Evolutionary conservation across 352 stramenopile genomes (phyloP), one percentile per base, ranked within the genome.

Genomic region (Phytophthora podocarpi): DNA sequence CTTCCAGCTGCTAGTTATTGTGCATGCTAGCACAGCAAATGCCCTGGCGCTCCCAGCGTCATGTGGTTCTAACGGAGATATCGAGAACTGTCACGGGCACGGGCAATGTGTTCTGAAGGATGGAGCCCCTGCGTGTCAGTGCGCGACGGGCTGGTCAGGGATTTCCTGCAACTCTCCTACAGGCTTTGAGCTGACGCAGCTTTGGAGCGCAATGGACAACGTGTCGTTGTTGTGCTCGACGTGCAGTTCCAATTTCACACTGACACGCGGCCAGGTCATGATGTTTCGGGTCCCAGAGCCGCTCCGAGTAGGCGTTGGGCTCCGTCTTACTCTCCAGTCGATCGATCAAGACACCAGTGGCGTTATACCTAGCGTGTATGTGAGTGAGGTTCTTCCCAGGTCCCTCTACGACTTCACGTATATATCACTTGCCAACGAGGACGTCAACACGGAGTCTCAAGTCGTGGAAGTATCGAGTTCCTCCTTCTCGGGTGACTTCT

Each of bases 381-480:
- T 92, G 40, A 88, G 82, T 40, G 80, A 91, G 52, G 68, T 79
- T 23, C 61, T 85, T 21, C 84, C 84, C 5, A 70, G 81, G n/a
- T 90, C 79, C 3, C 64, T 94, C 13, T 89, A 89, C 42, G 85
- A 94, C 53, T 92, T 92, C 53, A 78, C 70, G 4, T 71, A 82
- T 49, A 85, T 94, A 20, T 89, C 78, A 5, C 10, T 66, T 26
- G 59, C 72, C 6, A 64, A 37, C 3, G 71, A 60, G 21, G 51
- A 64, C 15, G 30, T 35, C 63, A 53, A 31, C 42, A 60, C 13
- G 7, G 32, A 21, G 1, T 28, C 34, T 12, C 72, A 90, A 64
- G 66, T 72, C 4, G 67, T 93, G 2, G 61, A 80, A 34, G 54
- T 93, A 24, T 54, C 72, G 4, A 81, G 71, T 11, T 68, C 66